phyloP scores from a whole-genome alignment of 2,329 filamentous ascomycete genomes.

The Scytalidium sp. region DNA sequence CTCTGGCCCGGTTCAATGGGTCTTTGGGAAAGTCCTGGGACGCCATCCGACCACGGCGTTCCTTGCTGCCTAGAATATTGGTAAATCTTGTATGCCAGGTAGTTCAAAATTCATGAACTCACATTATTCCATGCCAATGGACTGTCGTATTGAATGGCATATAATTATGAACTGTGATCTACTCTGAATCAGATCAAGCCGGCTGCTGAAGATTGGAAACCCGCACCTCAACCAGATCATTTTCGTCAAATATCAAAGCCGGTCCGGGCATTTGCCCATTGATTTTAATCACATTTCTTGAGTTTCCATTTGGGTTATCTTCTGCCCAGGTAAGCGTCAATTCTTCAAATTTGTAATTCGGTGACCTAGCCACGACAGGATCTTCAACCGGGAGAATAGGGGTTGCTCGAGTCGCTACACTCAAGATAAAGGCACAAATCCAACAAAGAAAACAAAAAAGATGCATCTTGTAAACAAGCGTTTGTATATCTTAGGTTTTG shows the following conservation, averaged over 20 bases:
- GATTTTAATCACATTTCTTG: slow-evolving; percentile 10
- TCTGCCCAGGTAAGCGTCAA: slow-evolving; percentile 8
- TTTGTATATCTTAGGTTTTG: neutral
- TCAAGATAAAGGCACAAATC: neutral
- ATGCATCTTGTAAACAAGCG: neutral
- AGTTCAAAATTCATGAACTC: neutral
- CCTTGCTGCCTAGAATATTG: slow-evolving; percentile 11
- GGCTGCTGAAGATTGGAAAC: slow-evolving; percentile 12
- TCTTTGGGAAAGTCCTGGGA: slow-evolving; percentile 35
- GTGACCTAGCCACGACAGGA: neutral
- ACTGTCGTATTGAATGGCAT: slow-evolving; percentile 31
- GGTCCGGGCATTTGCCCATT: slow-evolving; percentile 19
- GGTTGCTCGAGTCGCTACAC: neutral
- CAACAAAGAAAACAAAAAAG: neutral
- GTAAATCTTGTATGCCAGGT: neutral
- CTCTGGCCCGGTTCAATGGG: slow-evolving; percentile 36
- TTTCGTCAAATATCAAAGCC: slow-evolving; percentile 30
- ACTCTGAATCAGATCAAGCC: neutral
- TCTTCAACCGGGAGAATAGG: neutral
- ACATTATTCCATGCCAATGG: slow-evolving; percentile 36
- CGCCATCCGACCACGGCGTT: slow-evolving; percentile 36
- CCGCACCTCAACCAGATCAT: slow-evolving; percentile 15
- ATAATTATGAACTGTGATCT: slow-evolving; percentile 22
- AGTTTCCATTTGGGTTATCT: slow-evolving; percentile 7
- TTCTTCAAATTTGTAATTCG: neutral